phyloP scores from a whole-genome alignment of 441 rosid genomes.

The Pelargonium exstipulatum region DNA sequence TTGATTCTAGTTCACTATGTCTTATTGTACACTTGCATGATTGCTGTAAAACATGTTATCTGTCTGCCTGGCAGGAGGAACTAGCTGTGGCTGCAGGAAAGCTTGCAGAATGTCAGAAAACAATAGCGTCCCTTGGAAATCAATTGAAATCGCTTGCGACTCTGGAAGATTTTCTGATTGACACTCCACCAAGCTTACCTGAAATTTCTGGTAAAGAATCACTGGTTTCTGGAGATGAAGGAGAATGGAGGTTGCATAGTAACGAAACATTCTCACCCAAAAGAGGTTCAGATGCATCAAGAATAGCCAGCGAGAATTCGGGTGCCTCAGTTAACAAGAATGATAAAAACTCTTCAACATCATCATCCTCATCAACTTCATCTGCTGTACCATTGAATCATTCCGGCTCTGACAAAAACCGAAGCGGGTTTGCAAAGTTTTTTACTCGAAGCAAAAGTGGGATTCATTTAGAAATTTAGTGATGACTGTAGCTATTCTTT shows the following conservation, averaged over 20 bases:
- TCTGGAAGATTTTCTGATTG: constrained; percentile 4
- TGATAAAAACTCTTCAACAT: constrained; percentile 33
- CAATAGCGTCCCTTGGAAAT: constrained; percentile 10
- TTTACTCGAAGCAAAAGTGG: constrained; percentile 84
- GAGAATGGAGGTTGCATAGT: constrained; percentile 52
- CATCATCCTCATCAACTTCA: constrained; percentile 33
- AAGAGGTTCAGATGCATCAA: constrained; percentile 31
- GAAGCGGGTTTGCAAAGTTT: constrained; percentile 84
- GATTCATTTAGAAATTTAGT: constrained; percentile 70
- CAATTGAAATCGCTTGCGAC: constrained; percentile 8
- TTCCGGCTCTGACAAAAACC: constrained; percentile 57
- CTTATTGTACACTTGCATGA: not conserved
- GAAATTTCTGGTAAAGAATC: constrained; percentile 34
- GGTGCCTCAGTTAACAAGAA: constrained; percentile 25
- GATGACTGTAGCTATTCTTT: constrained; percentile 1
- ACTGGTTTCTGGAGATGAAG: constrained; percentile 22
- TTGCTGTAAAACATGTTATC: constrained; percentile 32
- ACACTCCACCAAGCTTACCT: constrained; percentile 43
- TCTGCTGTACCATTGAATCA: constrained; percentile 36
- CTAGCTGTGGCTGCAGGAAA: constrained; percentile 5
- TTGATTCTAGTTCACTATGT: too few species aligned
- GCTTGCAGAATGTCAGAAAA: constrained; percentile 13
- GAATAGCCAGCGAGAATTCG: constrained; percentile 21
- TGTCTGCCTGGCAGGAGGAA: constrained; percentile 17
- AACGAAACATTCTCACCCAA: constrained; percentile 39